phyloP scores from a whole-genome alignment of 306 rosid genomes.

The Elaeagnus macrophylla region DNA sequence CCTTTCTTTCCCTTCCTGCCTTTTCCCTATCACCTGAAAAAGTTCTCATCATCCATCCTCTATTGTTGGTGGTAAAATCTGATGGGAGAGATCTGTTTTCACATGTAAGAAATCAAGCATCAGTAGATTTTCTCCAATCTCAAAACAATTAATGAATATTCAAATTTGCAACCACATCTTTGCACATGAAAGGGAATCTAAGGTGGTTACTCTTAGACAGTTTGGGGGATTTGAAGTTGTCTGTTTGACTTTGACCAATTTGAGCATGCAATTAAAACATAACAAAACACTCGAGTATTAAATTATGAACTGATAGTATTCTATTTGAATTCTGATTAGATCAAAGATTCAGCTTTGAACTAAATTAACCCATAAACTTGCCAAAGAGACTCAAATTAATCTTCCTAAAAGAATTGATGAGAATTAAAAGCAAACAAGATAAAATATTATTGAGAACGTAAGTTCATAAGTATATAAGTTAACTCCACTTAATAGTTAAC shows the following conservation, averaged over 20 bases:
- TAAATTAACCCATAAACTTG: too few species aligned
- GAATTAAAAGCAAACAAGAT: too few species aligned
- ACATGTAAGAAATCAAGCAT: not conserved
- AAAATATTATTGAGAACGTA: too few species aligned
- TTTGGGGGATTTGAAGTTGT: slow-evolving; percentile 31
- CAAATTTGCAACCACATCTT: slow-evolving; percentile 3
- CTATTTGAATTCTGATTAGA: too few species aligned
- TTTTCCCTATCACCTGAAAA: slow-evolving; percentile 45
- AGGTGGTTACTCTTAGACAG: slow-evolving; percentile 20
- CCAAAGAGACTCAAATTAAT: too few species aligned
- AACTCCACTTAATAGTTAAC: too few species aligned
- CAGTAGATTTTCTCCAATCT: not conserved
- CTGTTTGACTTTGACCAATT: slow-evolving; percentile 49
- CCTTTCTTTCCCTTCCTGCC: slow-evolving; percentile 71
- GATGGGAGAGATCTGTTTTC: slow-evolving; percentile 45
- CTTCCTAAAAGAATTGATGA: too few species aligned
- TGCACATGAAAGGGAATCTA: slow-evolving; percentile 60
- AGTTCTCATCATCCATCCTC: slow-evolving; percentile 54
- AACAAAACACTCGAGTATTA: not conserved
- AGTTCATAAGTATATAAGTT: too few species aligned
- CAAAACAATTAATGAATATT: slow-evolving; percentile 5
- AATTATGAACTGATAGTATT: too few species aligned
- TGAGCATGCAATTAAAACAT: slow-evolving; percentile 11
- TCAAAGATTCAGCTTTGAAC: too few species aligned
- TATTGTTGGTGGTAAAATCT: slow-evolving; percentile 40